phyloP scores from a whole-genome alignment of 2,329 filamentous ascomycete genomes.

The Neocucurbitaria cava region DNA sequence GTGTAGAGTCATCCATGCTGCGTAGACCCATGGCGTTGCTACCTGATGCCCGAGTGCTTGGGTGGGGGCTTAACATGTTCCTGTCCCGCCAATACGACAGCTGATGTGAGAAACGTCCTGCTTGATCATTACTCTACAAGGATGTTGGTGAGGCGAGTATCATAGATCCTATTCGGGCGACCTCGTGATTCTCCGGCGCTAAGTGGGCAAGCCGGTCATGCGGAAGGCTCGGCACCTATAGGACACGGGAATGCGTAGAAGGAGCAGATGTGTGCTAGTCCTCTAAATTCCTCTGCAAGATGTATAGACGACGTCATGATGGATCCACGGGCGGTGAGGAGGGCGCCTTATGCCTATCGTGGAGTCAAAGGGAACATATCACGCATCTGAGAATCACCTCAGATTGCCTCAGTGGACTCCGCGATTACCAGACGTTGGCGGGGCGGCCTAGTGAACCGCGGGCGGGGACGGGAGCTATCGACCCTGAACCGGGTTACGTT shows the following conservation, averaged over 20 bases:
- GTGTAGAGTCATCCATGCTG: constrained; percentile 12
- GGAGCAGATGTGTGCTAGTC: constrained; percentile 12
- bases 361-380: neutral
- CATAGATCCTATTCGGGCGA: constrained; percentile 9
- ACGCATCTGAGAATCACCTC: neutral
- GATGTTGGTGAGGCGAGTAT: constrained; percentile 1
- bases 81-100: constrained; percentile 14
- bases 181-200: constrained; percentile 10
- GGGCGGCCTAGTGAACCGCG: constrained; percentile 5
- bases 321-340: constrained; percentile 2
- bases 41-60: constrained; percentile 5
- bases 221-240: constrained; percentile 21
- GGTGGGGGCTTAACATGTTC: constrained; percentile 9
- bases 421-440: constrained; percentile 1
- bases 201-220: constrained; percentile 17
- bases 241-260: constrained; percentile 13
- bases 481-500: constrained; percentile 1
- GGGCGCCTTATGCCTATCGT: constrained; percentile 2
- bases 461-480: constrained; percentile 14
- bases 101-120: constrained; percentile 10
- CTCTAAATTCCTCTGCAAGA: neutral
- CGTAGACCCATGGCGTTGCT: neutral
- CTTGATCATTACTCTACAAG: neutral
- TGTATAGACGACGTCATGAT: constrained; percentile 20
- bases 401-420: constrained; percentile 1